phyloP scores from a whole-genome alignment of 805 yeast species.

The Metschnikowia santaceciliae region DNA sequence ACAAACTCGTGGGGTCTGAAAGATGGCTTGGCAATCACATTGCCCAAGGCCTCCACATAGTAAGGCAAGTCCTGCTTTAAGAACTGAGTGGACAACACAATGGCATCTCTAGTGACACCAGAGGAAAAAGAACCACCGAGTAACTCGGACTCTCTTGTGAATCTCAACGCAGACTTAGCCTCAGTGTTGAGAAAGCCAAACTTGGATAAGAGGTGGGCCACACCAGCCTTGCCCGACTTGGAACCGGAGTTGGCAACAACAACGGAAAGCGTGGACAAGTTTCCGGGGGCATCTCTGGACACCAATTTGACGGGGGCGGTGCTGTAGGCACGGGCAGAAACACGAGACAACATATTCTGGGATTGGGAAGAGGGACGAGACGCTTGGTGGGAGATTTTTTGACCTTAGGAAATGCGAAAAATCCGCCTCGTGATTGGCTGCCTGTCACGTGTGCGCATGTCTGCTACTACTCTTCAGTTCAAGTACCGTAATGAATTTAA shows the following conservation, averaged over 20 bases:
- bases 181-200: conserved; percentile 81
- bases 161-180: conserved; percentile 82
- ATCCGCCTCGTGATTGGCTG: conserved; percentile 20
- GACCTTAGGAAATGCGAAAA: conserved; percentile 13
- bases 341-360: conserved; percentile 38
- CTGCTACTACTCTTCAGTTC: too few relatives aligned
- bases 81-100: conserved; percentile 76
- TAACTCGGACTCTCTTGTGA: conserved; percentile 91
- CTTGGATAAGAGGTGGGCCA: conserved; percentile 79
- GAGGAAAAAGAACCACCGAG: conserved; percentile 80
- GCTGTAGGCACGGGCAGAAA: conserved; percentile 40
- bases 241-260: conserved; percentile 83
- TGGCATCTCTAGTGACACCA: conserved; percentile 74
- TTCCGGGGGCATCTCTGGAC: conserved; percentile 58
- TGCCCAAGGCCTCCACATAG: conserved; percentile 81
- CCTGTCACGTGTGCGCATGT: conserved; percentile 16
- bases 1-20: conserved; percentile 79
- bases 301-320: conserved; percentile 44
- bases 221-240: conserved; percentile 69
- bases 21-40: conserved; percentile 62
- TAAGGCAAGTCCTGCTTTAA: conserved; percentile 86
- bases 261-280: conserved; percentile 72
- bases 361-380: neutral
- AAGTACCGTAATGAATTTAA: too few relatives aligned
- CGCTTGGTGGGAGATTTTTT: neutral